A percentile compares a stretch with the other conserved stretches of the same genome.
Evolutionary conservation across 2,329 filamentous ascomycete genomes (phyloP).

Genomic region (Cladosporium sp.): DNA sequence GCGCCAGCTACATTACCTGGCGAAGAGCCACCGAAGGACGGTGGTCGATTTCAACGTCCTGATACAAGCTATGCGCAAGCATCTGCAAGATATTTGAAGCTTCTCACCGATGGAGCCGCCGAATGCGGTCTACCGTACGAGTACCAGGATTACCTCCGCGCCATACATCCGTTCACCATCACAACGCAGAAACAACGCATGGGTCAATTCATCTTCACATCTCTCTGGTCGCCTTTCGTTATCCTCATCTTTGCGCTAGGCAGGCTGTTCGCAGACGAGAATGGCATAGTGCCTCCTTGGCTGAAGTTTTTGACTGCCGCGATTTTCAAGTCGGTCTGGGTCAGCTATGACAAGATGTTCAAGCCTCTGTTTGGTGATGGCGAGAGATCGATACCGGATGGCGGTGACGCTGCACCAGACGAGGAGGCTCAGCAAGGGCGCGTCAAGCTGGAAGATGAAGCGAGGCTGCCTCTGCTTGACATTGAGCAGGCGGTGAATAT

Average conservation of each 20-base stretch:
- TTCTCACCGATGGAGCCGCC: constrained; percentile 74
- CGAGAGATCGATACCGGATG: constrained; percentile 61
- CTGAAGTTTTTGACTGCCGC: constrained; percentile 55
- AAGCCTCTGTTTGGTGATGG: constrained; percentile 80
- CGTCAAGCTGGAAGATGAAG: constrained; percentile 8
- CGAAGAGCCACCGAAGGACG: constrained; percentile 36
- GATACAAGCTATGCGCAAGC: constrained; percentile 76
- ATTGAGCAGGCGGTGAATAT: constrained; percentile 12
- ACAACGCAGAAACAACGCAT: constrained; percentile 68
- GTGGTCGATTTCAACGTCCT: constrained; percentile 58
- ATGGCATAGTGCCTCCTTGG: constrained; percentile 71
- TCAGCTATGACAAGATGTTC: constrained; percentile 64
- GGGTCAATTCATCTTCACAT: constrained; percentile 65
- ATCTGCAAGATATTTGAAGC: constrained; percentile 77
- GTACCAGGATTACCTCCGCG: constrained; percentile 73
- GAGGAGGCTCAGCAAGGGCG: constrained; percentile 7
- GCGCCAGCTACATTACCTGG: constrained; percentile 54
- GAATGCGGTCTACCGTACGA: constrained; percentile 79
- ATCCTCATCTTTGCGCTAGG: constrained; percentile 55
- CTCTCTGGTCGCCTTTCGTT: constrained; percentile 61
- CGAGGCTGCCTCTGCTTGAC: not conserved
- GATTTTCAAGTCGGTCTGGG: constrained; percentile 63
- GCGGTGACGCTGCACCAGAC: constrained; percentile 24
- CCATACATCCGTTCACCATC: constrained; percentile 68
- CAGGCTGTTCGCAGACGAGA: constrained; percentile 60